Evolutionary conservation across 2,329 filamentous ascomycete species (phyloP).

Genomic region (Hymenoscyphus fraxineus): DNA sequence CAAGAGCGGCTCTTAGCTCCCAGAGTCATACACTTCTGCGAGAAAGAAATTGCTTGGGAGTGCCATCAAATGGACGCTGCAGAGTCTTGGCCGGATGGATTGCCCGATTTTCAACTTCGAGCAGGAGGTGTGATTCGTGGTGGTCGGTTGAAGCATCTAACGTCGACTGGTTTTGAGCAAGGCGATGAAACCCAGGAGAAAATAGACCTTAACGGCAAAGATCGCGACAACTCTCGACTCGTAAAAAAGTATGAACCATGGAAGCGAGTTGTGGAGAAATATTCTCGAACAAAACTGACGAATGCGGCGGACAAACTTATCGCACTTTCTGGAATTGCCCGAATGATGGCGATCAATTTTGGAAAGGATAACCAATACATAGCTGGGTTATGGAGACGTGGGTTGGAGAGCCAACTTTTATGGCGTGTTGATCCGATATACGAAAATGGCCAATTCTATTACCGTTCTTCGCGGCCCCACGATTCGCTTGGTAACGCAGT

Average conservation of each 20-base stretch:
- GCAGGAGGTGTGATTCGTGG: constrained; percentile 7
- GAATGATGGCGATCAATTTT: constrained; percentile 10
- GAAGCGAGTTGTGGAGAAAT: constrained; percentile 14
- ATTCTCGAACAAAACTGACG: constrained; percentile 8
- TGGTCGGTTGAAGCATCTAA: constrained; percentile 12
- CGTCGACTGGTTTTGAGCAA: background rate
- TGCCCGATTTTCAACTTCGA: constrained; percentile 10
- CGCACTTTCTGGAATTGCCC: constrained; percentile 12
- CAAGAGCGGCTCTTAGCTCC: constrained; percentile 23
- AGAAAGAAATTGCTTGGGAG: constrained; percentile 24
- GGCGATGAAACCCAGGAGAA: background rate
- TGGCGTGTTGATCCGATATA: constrained; percentile 15
- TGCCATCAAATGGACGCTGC: constrained; percentile 16
- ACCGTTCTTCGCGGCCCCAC: constrained; percentile 8
- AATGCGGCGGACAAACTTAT: constrained; percentile 9
- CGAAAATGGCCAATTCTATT: constrained; percentile 10
- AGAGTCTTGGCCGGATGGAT: constrained; percentile 9
- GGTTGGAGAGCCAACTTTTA: constrained; percentile 10
- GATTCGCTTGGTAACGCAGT: background rate
- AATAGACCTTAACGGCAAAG: background rate
- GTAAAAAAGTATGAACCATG: constrained; percentile 8
- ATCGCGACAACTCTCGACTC: background rate
- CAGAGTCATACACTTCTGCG: constrained; percentile 23
- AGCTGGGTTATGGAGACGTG: constrained; percentile 5
- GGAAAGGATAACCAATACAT: constrained; percentile 4